These are phyloP conservation scores for Apiotrichum akiyoshidainum DNA, from an alignment of 1,284 basidiomycete species.

Conservation along the genomic window DNA sequence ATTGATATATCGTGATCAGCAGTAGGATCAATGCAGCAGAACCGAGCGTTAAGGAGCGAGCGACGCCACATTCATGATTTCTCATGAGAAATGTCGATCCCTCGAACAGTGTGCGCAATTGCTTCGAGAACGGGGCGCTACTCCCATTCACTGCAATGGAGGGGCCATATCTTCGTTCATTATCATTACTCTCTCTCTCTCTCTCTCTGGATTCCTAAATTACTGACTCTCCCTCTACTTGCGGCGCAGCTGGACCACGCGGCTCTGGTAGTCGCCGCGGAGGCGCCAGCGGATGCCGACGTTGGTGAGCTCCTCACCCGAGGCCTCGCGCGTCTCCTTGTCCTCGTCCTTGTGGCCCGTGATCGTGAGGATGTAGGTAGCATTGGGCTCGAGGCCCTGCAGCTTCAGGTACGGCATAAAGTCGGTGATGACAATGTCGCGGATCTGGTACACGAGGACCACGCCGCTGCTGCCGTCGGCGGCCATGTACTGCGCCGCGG, in stretches of 20 bases:
- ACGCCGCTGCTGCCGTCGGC: conserved; percentile 8
- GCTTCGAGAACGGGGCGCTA: not conserved
- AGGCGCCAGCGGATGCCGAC: conserved; percentile 8
- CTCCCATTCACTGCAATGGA: too few relatives aligned
- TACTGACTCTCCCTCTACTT: not conserved
- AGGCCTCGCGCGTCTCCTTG: conserved; percentile 7
- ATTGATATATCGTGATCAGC: too few relatives aligned
- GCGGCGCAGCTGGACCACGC: not conserved
- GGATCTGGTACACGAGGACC: conserved; percentile 19
- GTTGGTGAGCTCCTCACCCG: conserved; percentile 7
- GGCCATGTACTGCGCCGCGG: conserved; percentile 25
- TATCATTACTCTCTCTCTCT: too few relatives aligned
- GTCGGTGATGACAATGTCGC: conserved; percentile 5
- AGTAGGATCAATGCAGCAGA: too few relatives aligned
- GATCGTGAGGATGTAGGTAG: conserved; percentile 18
- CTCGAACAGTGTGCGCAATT: too few relatives aligned
- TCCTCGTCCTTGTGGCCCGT: not conserved
- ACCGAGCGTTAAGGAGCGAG: too few relatives aligned
- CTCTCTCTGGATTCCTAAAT: not conserved
- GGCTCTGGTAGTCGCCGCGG: conserved; percentile 14
- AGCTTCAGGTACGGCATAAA: conserved; percentile 18
- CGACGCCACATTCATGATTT: too few relatives aligned
- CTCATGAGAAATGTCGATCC: too few relatives aligned
- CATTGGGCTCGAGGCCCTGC: conserved; percentile 18
- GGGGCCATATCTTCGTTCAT: too few relatives aligned